phyloP scores from a whole-genome alignment of 129 eudicot species.

The Cynara cardunculus region DNA sequence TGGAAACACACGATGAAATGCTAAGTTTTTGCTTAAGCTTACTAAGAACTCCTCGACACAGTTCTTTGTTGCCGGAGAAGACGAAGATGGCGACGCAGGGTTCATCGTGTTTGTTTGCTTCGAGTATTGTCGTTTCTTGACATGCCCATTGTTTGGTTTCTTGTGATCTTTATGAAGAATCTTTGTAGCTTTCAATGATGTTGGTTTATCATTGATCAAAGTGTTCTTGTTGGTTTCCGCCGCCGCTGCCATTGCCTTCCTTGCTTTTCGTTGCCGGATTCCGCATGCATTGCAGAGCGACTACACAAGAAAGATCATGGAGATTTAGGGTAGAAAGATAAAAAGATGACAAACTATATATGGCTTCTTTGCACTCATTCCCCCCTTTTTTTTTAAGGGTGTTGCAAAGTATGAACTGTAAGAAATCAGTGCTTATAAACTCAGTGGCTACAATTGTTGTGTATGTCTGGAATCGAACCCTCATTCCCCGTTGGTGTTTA shows the following conservation, averaged over 20 bases:
- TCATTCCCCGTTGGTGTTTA: background rate
- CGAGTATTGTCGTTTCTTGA: constrained; percentile 34
- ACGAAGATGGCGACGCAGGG: constrained; percentile 18
- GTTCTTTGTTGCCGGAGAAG: constrained; percentile 34
- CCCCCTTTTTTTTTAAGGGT: too few species aligned
- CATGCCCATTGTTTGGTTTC: constrained; percentile 25
- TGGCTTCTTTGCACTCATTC: background rate
- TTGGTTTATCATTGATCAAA: constrained; percentile 21
- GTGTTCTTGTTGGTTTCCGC: constrained; percentile 22
- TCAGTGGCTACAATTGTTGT: too few species aligned
- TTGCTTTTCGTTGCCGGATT: constrained; percentile 82
- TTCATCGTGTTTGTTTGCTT: constrained; percentile 18
- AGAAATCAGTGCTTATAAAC: too few species aligned
- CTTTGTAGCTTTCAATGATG: constrained; percentile 37
- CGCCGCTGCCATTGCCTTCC: constrained; percentile 67
- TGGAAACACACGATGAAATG: constrained; percentile 65
- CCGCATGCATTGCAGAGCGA: constrained; percentile 95
- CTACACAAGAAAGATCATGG: constrained; percentile 25
- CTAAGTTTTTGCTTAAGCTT: constrained; percentile 57
- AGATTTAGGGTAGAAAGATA: background rate
- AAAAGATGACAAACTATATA: background rate
- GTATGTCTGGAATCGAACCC: too few species aligned
- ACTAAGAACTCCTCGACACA: constrained; percentile 63
- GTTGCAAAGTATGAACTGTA: too few species aligned
- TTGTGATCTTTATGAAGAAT: constrained; percentile 36